Evolutionary conservation across 2,329 filamentous ascomycete genomes (phyloP).

Genomic region (Arthrobotrys entomopaga): DNA sequence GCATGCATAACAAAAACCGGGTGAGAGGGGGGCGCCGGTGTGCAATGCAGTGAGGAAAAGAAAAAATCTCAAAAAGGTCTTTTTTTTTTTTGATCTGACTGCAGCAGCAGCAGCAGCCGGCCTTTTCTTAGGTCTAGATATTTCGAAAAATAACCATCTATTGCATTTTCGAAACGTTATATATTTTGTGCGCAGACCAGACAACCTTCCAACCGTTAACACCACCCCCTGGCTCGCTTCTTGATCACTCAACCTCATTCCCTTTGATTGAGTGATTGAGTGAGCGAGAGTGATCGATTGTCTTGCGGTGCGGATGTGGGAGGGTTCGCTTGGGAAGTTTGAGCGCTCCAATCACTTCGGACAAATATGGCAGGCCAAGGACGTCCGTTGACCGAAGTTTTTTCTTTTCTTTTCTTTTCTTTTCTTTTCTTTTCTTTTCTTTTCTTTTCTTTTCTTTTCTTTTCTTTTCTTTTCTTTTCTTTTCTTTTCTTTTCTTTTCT

Average conservation of each 20-base stretch:
- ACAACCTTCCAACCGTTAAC: too few species aligned
- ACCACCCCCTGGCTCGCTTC: conserved; percentile 37
- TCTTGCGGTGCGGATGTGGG: conserved; percentile 9
- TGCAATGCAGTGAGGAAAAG: too few species aligned
- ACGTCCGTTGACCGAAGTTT: conserved; percentile 10
- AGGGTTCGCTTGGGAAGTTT: conserved; percentile 31
- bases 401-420: conserved; percentile 19
- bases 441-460: conserved; percentile 22
- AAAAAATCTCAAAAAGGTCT: conserved; percentile 5
- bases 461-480: conserved; percentile 19
- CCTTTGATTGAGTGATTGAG: conserved; percentile 7
- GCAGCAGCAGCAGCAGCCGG: conserved; percentile 47
- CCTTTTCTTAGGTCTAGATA: conserved; percentile 39
- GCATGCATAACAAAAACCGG: conserved; percentile 49
- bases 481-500: conserved; percentile 23
- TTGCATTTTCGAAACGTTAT: conserved; percentile 42
- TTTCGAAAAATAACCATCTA: conserved; percentile 41
- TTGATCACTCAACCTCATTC: conserved; percentile 51
- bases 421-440: conserved; percentile 23
- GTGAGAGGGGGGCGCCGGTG: too few species aligned
- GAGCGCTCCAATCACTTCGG: conserved; percentile 37
- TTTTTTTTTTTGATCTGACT: conserved; percentile 42
- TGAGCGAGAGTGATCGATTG: not conserved
- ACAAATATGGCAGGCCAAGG: conserved; percentile 47
- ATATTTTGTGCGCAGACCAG: conserved; percentile 21